Evolutionary conservation across 2,329 filamentous ascomycete genomes (phyloP), one percentile per base, ranked within the genome.

Genomic region (Penicillium rolfsii): DNA sequence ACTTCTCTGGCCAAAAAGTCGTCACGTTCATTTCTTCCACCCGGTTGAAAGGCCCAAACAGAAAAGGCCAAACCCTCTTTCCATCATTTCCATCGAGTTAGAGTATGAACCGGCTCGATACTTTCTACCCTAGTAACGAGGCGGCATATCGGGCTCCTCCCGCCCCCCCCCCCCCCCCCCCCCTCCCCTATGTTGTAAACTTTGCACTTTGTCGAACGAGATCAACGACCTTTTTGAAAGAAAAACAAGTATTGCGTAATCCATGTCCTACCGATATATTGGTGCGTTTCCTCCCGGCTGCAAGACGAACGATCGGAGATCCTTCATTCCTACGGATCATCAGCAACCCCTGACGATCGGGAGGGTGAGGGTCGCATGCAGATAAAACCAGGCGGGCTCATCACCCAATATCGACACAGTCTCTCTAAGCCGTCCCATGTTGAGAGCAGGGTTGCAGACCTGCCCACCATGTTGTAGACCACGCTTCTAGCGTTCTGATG

Each of bases 401-500:
- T 30, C 24, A 35, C 35, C 33, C 43, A 38, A 16, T 3, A 9
- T 26, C 4, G 24, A 14, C 11, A 6, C 4, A n/a, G 22, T 26
- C 12, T 46, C 7, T 14, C 22, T 16, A 30, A 5, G 14, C 30
- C 35, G 24, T 40, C 16, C 9, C 4, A 14, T 43, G 1, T 50
- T 14, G 35, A 26, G 38, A 19, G 26, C 4, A 33, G 19, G 19
- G 19, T 22, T 22, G 19, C 19, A 22, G 19, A 22, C 19, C 1
- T 1, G 19, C 1, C 19, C 19, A 22, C 1, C 26, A 48, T 41
- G 1, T 9, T 43, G 3, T 26, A 6, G n/a, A 43, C 7, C 35
- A 57, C 50, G 55, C 55, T 57, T 57, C 35, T 57, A 57, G 55
- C n/a, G 55, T 40, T 30, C n/a, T n/a, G 6, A 6, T 33, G 8